Evolutionary conservation across 257 asterid genomes (phyloP).

Genomic region (Rauvolfia tetraphylla): DNA sequence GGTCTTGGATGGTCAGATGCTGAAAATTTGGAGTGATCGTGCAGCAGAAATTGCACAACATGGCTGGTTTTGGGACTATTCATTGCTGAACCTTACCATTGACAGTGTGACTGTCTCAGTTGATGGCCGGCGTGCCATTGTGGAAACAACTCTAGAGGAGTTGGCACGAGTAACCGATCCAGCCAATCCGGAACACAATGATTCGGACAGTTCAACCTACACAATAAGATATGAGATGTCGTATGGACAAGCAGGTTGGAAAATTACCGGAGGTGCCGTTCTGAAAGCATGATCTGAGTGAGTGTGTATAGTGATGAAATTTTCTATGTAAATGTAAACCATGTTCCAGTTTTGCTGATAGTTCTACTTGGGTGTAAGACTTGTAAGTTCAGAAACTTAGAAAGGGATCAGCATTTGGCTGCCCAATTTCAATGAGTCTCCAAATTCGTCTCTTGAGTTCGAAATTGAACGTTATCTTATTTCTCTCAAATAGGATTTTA

Average conservation of each 20-base stretch:
- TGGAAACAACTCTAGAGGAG: slow-evolving; percentile 92
- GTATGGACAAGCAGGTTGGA: slow-evolving; percentile 69
- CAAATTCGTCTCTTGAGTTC: neutral
- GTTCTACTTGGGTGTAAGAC: neutral
- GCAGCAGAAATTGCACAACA: slow-evolving; percentile 76
- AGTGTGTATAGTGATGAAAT: neutral
- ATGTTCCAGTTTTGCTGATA: neutral
- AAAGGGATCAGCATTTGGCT: neutral
- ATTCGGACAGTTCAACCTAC: slow-evolving; percentile 64
- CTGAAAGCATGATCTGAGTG: slow-evolving; percentile 48
- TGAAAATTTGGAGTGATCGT: slow-evolving; percentile 80
- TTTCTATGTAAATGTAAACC: slow-evolving; percentile 30
- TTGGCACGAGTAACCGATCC: slow-evolving; percentile 73
- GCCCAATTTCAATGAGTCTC: neutral
- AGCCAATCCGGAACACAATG: slow-evolving; percentile 68
- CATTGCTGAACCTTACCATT: slow-evolving; percentile 60
- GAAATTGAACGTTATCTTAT: neutral
- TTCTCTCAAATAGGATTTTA: neutral
- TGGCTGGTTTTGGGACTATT: slow-evolving; percentile 92
- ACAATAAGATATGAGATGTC: slow-evolving; percentile 85
- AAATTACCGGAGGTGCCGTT: slow-evolving; percentile 92
- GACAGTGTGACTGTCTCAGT: slow-evolving; percentile 83
- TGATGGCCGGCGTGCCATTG: slow-evolving; percentile 86
- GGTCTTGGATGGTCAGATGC: slow-evolving; percentile 98
- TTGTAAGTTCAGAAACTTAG: neutral